phyloP scores from a whole-genome alignment of 2,329 filamentous ascomycete species.

The Aspergillus pseudoglaucus region DNA sequence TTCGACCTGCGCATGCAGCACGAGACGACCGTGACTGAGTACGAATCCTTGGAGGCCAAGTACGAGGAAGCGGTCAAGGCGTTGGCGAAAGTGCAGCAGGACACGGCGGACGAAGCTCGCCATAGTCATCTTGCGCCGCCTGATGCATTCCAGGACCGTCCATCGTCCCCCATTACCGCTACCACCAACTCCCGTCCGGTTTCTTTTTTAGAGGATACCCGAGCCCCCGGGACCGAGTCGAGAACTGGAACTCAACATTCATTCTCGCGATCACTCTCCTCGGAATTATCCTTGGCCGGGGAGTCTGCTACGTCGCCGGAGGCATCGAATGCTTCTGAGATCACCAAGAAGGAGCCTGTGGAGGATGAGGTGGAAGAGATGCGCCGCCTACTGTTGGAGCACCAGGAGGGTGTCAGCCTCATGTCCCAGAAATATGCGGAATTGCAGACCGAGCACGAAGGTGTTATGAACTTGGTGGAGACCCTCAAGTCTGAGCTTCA shows the following conservation, averaged over 20 bases:
- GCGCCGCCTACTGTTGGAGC: slow-evolving; percentile 64
- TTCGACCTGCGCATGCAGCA: slow-evolving; percentile 87
- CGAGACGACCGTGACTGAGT: slow-evolving; percentile 73
- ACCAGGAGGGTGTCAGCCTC: slow-evolving; percentile 66
- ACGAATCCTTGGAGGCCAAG: slow-evolving; percentile 73
- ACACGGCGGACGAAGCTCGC: slow-evolving; percentile 67
- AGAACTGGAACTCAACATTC: slow-evolving; percentile 64
- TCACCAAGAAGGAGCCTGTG: slow-evolving; percentile 25
- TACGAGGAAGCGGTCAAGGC: slow-evolving; percentile 84
- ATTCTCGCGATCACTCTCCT: slow-evolving; percentile 86
- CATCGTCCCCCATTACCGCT: slow-evolving; percentile 26
- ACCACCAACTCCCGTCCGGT: slow-evolving; percentile 50
- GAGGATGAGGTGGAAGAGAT: slow-evolving; percentile 59
- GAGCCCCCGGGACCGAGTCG: slow-evolving; percentile 54
- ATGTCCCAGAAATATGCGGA: slow-evolving; percentile 75
- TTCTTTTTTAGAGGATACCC: slow-evolving; percentile 78
- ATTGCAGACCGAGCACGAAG: slow-evolving; percentile 73
- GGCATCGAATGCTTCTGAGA: slow-evolving; percentile 49
- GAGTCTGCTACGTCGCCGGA: slow-evolving; percentile 63
- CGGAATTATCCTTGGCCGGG: slow-evolving; percentile 84
- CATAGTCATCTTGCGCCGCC: slow-evolving; percentile 48
- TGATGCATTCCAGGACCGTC: slow-evolving; percentile 35
- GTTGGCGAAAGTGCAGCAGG: slow-evolving; percentile 71
- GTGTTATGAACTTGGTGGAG: slow-evolving; percentile 78
- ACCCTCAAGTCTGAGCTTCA: slow-evolving; percentile 82